Evolutionary conservation across 768 basidiomycete species (phyloP).

Genomic region (Calvatia gigantea): DNA sequence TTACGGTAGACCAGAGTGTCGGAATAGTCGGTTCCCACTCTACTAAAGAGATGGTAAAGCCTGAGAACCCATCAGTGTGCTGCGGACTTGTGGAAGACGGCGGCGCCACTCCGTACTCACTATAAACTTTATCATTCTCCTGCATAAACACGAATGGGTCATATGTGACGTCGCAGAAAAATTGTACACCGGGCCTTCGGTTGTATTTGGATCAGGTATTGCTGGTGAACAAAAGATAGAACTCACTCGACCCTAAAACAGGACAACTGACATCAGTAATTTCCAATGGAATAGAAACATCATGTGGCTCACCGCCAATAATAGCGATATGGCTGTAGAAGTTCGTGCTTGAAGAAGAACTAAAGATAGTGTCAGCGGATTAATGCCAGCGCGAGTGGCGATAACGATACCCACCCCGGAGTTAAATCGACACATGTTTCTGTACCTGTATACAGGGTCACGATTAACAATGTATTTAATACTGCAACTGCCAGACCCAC

Average conservation of each 20-base stretch:
- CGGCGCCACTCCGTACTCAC: constrained; percentile 19
- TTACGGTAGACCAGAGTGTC: constrained; percentile 73
- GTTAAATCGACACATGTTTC: constrained; percentile 96
- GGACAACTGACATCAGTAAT: constrained; percentile 7
- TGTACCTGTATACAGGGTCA: constrained; percentile 46
- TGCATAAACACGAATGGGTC: constrained; percentile 85
- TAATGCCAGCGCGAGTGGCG: background rate
- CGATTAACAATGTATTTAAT: background rate
- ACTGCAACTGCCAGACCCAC: constrained; percentile 37
- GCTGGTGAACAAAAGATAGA: background rate
- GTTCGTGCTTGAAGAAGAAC: constrained; percentile 83
- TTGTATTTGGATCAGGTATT: background rate
- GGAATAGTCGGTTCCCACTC: constrained; percentile 82
- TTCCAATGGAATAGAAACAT: constrained; percentile 3
- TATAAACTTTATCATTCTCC: constrained; percentile 50
- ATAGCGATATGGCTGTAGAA: constrained; percentile 74
- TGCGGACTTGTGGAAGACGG: background rate
- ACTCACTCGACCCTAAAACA: constrained; percentile 67
- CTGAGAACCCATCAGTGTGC: constrained; percentile 29
- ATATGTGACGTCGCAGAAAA: constrained; percentile 71
- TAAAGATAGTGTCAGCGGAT: constrained; percentile 21
- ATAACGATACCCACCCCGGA: constrained; percentile 60
- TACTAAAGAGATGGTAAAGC: constrained; percentile 74
- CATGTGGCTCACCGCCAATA: constrained; percentile 61
- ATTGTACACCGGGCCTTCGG: constrained; percentile 67